A percentile compares a stretch with the other conserved stretches of the same genome.
These are phyloP conservation scores for Trichoderma cornu-damae DNA, from an alignment of 2,329 filamentous ascomycete species.

Conservation along the genomic window DNA sequence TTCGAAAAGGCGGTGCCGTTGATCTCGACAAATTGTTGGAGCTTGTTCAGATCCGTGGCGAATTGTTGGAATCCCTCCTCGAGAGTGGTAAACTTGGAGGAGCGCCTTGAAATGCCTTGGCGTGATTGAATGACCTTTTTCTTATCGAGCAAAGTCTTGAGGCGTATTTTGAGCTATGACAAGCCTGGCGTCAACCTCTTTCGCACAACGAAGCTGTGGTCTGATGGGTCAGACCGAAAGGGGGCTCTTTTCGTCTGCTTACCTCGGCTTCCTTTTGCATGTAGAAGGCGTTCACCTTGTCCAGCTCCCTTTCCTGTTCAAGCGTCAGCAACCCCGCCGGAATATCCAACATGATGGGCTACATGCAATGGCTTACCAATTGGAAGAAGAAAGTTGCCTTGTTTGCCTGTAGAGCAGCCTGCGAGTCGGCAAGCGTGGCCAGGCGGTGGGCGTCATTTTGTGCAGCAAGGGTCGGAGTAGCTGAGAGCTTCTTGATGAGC, in stretches of 20 bases:
- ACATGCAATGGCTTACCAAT: slow-evolving; percentile 56
- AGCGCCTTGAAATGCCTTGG: slow-evolving; percentile 74
- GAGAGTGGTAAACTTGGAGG: slow-evolving; percentile 87
- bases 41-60: slow-evolving; percentile 91
- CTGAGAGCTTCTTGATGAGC: slow-evolving; percentile 98
- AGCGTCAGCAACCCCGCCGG: slow-evolving; percentile 36
- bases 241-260: slow-evolving; percentile 33
- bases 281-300: slow-evolving; percentile 98
- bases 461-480: slow-evolving; percentile 76
- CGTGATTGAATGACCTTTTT: slow-evolving; percentile 85
- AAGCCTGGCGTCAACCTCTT: not conserved
- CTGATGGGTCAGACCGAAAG: not conserved
- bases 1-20: slow-evolving; percentile 98
- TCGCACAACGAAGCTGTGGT: not conserved
- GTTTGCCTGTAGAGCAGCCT: slow-evolving; percentile 87
- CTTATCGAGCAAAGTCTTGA: slow-evolving; percentile 91
- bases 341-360: slow-evolving; percentile 27
- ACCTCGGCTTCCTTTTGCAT: slow-evolving; percentile 97
- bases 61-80: slow-evolving; percentile 98
- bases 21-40: slow-evolving; percentile 97
- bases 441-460: slow-evolving; percentile 59
- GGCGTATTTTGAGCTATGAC: slow-evolving; percentile 77
- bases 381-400: slow-evolving; percentile 99
- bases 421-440: slow-evolving; percentile 60
- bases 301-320: slow-evolving; percentile 83